Evolutionary conservation across 169 alveolate genomes (phyloP), one percentile per base, ranked within the genome.

Genomic region (Plasmodium malariae): DNA sequence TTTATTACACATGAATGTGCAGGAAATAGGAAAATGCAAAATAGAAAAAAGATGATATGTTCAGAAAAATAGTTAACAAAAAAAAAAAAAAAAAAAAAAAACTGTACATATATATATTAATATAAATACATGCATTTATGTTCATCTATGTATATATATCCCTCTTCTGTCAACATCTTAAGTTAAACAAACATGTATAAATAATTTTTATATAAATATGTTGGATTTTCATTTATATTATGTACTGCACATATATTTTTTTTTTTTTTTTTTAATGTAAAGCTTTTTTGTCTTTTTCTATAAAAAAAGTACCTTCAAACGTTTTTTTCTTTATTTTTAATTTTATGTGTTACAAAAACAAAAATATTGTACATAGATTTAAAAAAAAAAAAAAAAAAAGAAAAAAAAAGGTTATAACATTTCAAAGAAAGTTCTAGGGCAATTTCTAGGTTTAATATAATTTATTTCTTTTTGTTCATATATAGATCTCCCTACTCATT

Each of bases 341-440:
- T 30, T 28, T 73, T 1, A 51, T 54, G 32, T 43, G 17, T 69
- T 34, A 21, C n/a, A 4, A 67, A 67, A 37, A 26, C 14, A 28
- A 17, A 68, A 68, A 43, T 68, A 14, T 68, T 43, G 21, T 34
- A 43, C 19, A 43, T 69, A 43, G 45, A 34, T 28, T 65, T 11
- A 11, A 51, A 51, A 3, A 51, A 51, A 65, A 34, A 65, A 34
- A 34, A 65, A 26, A 65, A 65, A 32, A 55, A 70, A 17, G n/a
- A 34, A 72, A 51, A 48, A 70, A 1, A 28, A 51, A 43, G 17
- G 70, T 54, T 59, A 72, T 21, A 72, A 43, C 49, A 72, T 51
- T 72, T 72, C 87, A 72, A 28, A 72, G 87, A 36, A 72, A 72
- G 32, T 34, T 72, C 51, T 55, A 72, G 54, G 26, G 57, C 12